Base-by-base conservation (phyloP, 345 rosid genomes). In the Citrus mangshanensis region DNA sequence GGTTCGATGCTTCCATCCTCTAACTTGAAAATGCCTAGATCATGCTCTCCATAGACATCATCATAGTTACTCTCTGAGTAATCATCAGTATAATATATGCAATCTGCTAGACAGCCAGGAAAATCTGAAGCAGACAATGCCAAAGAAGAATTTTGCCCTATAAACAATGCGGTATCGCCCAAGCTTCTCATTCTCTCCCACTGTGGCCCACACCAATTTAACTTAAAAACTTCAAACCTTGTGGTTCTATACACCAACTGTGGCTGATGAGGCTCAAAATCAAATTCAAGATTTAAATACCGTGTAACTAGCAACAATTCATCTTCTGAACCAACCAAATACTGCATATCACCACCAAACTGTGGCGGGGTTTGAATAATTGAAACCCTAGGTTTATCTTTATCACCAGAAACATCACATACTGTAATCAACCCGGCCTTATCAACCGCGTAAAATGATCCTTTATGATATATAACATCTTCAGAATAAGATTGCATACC, bases 41-140 rank as follows among this genome's bases (percentile, higher is more conserved):
- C 93, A 69, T 83, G 85, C 54, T 85, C 89, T 61, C 80, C 83
- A 71, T 51, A 72, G 58, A 62, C 75, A 4, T 81, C 85, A 35
- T 85, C 89, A 49, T 76, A 84, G 68, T 87, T 84, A 27, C 60
- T 61, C 68, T 87, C 86, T 18, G 86, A 85, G 79, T 83, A 86
- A 76, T 88, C 92, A 79, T 91, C 90, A 0, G 92, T 88, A 66
- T 65, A 91, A 75, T 88, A 88, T 74, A 91, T 82, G 54, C 87
- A 82, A 59, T 89, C 78, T 56, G 82, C 88, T 18, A 19, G 28
- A 70, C 91, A 84, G 16, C 91, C 88, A 2, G 87, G 81, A 79
- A 87, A 89, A 77, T 87, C 89, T 1, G 83, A 77, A 14, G 93
- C 86, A 28, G 73, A 75, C 38, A 89, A 34, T 1, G 89, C 82